Evolutionary conservation across 2,329 filamentous ascomycete genomes (phyloP), one percentile per base, ranked within the genome.

Genomic region (Colletotrichum tamarilloi): DNA sequence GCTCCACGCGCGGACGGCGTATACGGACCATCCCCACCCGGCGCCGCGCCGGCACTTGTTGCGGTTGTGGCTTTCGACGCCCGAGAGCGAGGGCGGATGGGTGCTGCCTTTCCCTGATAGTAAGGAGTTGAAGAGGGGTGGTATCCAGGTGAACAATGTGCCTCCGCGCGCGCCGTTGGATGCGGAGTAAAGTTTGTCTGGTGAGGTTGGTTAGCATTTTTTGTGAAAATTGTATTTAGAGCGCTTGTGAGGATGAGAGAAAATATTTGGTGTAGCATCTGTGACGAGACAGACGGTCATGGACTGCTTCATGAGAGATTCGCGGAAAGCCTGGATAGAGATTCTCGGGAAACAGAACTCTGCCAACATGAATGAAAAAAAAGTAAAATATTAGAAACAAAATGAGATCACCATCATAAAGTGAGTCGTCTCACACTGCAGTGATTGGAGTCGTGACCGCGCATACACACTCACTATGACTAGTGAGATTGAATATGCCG

Each of bases 1-100:
- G 3, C 82, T 97, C 60, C 95, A 97, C 80, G 93, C 94, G 0
- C 85, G 95, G 60, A 97, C 95, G 0, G 93, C 89, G 32, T 97
- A 97, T 83, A 93, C 22, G 85, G 85, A 87, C 75, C 84, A 89
- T 81, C 88, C 89, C 19, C 91, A 92, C 35, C 92, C 92, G 55
- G 87, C 87, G 26, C 93, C 94, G 1, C 85, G 94, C 46, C 87
- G 95, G 58, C 95, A 97, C 79, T 84, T 97, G 30, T 93, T 97
- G 87, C 87, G 95, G 58, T 84, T 97, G 76, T 98, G 95, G 95
- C 84, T 98, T 68, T 92, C 93, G 12, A 95, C 93, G 2, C 94
- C 95, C 0, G 93, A 96, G 83, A 87, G 83, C 26, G 95, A 97
- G 82, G 95, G 94, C 3, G 95, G 95, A 0, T 97, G 95, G 95